Conservation (phyloP, 2,329 filamentous ascomycete species). For the Exophiala sp. region DNA sequence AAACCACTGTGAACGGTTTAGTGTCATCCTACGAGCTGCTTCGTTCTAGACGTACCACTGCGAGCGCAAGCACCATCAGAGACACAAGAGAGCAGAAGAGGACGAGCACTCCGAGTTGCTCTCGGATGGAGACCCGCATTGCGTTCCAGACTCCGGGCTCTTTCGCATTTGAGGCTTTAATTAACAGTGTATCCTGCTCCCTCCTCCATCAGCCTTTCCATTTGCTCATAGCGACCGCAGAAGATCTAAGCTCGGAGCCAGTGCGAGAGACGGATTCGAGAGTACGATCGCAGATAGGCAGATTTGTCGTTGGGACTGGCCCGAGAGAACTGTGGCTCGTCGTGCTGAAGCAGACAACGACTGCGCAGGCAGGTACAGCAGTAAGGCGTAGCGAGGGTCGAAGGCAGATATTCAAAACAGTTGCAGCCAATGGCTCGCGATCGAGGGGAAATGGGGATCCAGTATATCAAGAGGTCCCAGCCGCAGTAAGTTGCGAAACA, state of each 20-base stretch:
- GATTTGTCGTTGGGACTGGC: background rate
- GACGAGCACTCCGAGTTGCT: slow-evolving; percentile 78
- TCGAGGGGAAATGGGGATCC: background rate
- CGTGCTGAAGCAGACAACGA: background rate
- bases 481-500: background rate
- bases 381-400: background rate
- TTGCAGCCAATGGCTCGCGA: background rate
- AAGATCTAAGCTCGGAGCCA: background rate
- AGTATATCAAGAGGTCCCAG: background rate
- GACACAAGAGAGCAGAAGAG: slow-evolving; percentile 67
- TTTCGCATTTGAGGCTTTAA: slow-evolving; percentile 18
- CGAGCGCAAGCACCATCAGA: slow-evolving; percentile 71
- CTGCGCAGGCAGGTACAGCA: background rate
- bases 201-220: slow-evolving; percentile 5
- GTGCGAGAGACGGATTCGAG: background rate
- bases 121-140: slow-evolving; percentile 77
- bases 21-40: slow-evolving; percentile 44
- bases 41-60: slow-evolving; percentile 51
- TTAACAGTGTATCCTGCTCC: slow-evolving; percentile 4
- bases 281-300: background rate
- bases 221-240: slow-evolving; percentile 3
- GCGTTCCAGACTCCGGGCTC: slow-evolving; percentile 7
- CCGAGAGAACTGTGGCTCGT: background rate
- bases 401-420: background rate
- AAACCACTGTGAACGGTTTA: slow-evolving; percentile 45